Base-by-base conservation (phyloP, 2,329 filamentous ascomycete species). In the Aureobasidium sp. region DNA sequence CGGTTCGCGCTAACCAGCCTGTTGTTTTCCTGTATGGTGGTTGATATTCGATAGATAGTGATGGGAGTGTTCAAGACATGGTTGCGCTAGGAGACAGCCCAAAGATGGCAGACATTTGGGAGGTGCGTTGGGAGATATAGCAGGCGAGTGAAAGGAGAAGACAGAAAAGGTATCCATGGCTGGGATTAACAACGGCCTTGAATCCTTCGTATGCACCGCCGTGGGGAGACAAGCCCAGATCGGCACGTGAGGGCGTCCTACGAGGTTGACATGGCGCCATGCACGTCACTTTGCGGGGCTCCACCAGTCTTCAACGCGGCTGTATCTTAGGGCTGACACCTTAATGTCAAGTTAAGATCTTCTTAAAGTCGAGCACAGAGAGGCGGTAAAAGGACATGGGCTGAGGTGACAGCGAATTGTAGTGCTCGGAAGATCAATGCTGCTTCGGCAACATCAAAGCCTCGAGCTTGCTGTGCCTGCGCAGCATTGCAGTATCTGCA, bases 211-310 rank as follows among this genome's bases (percentile, higher is more conserved):
- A 38, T 38, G 49, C 49, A 40, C 19, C 51, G n/a, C 5, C 21
- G 25, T 54, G 25, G 51, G 31, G 7, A 43, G 51, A 23, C 19
- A 21, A 55, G 35, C 6, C 37, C n/a, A 43, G 23, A 55, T 43
- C 38, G 51, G n/a, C 53, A 45, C 40, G 42, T 57, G 53, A 46
- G 29, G 13, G 19, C 15, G 31, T 57, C 40, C 15, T 25, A 46
- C 53, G 37, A 29, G 40, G 40, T 37, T 57, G 27, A n/a, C 11
- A n/a, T 17, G 5, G 40, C 53, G 53, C 53, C 53, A 57, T 45
- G 38, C 53, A 46, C 53, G 40, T 57, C 53, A 57, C 53, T 46
- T 45, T 46, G 51, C 51, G 51, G 51, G 51, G 51, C 27, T 38
- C 33, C 37, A 33, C 37, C 51, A 15, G 50, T 29, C 35, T 29